phyloP scores from a whole-genome alignment of 1,284 basidiomycete species.

The Sporisorium iseilematis-ciliati region DNA sequence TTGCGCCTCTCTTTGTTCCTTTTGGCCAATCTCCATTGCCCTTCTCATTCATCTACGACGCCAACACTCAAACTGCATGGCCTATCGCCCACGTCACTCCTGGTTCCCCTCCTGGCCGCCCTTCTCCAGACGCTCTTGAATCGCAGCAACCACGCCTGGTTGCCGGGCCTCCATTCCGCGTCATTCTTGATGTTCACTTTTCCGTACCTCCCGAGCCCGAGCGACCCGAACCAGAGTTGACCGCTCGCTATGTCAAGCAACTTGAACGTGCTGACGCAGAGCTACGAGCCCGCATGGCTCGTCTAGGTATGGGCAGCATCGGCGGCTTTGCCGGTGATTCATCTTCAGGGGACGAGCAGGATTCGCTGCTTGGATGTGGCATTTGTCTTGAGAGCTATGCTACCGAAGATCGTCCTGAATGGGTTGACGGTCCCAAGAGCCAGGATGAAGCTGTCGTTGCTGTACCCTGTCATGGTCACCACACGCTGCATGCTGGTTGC shows the following conservation, averaged over 20 bases:
- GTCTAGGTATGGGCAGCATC: slow-evolving; percentile 61
- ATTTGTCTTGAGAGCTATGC: slow-evolving; percentile 65
- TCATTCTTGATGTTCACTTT: slow-evolving; percentile 56
- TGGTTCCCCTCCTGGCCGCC: slow-evolving; percentile 37
- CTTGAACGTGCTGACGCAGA: slow-evolving; percentile 66
- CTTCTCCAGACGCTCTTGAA: slow-evolving; percentile 30
- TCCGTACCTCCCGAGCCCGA: slow-evolving; percentile 35
- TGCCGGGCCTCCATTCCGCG: slow-evolving; percentile 59
- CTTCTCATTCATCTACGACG: slow-evolving; percentile 64
- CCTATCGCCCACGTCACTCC: slow-evolving; percentile 53
- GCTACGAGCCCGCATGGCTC: slow-evolving; percentile 63
- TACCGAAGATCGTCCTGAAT: slow-evolving; percentile 60
- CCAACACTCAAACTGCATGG: slow-evolving; percentile 54
- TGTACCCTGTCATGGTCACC: slow-evolving; percentile 64
- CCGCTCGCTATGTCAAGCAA: slow-evolving; percentile 51
- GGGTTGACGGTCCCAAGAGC: slow-evolving; percentile 55
- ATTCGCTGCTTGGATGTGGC: slow-evolving; percentile 56
- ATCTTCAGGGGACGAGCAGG: slow-evolving; percentile 12
- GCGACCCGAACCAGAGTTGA: slow-evolving; percentile 49
- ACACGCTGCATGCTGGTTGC: slow-evolving; percentile 63
- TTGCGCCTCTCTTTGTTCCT: slow-evolving; percentile 60
- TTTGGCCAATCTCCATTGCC: slow-evolving; percentile 58
- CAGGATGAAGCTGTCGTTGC: slow-evolving; percentile 61
- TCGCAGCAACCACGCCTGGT: slow-evolving; percentile 48
- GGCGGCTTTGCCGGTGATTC: slow-evolving; percentile 40